Evolutionary conservation across 116 monocot species (phyloP).

Genomic region (Iris pallida): DNA sequence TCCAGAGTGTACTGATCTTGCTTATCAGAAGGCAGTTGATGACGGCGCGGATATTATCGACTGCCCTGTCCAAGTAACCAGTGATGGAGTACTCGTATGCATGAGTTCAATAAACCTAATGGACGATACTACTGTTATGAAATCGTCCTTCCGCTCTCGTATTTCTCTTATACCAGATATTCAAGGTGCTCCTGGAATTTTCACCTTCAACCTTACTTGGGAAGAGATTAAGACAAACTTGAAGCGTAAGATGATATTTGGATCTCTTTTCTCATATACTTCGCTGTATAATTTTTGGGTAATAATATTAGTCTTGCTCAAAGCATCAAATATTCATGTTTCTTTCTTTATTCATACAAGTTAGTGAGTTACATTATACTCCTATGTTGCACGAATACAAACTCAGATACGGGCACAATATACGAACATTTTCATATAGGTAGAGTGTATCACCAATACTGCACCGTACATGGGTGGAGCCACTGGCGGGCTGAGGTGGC

Average conservation of each 20-base stretch:
- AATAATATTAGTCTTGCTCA: neutral
- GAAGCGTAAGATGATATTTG: constrained; percentile 45
- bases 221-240: constrained; percentile 60
- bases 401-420: too few relatives aligned
- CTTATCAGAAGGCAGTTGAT: constrained; percentile 66
- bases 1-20: constrained; percentile 88
- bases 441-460: too few relatives aligned
- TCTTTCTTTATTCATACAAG: neutral
- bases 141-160: constrained; percentile 37
- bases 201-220: constrained; percentile 89
- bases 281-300: neutral
- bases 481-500: too few relatives aligned
- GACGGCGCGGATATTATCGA: constrained; percentile 86
- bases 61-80: constrained; percentile 78
- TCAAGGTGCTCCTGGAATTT: constrained; percentile 55
- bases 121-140: constrained; percentile 38
- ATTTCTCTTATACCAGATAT: constrained; percentile 44
- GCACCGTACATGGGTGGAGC: too few relatives aligned
- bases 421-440: too few relatives aligned
- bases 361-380: neutral
- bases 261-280: neutral
- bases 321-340: neutral
- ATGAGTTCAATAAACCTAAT: constrained; percentile 70
- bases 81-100: constrained; percentile 67
- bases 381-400: neutral